Conservation (phyloP, 1,284 basidiomycete genomes). For the Fomitopsis pinicola region DNA sequence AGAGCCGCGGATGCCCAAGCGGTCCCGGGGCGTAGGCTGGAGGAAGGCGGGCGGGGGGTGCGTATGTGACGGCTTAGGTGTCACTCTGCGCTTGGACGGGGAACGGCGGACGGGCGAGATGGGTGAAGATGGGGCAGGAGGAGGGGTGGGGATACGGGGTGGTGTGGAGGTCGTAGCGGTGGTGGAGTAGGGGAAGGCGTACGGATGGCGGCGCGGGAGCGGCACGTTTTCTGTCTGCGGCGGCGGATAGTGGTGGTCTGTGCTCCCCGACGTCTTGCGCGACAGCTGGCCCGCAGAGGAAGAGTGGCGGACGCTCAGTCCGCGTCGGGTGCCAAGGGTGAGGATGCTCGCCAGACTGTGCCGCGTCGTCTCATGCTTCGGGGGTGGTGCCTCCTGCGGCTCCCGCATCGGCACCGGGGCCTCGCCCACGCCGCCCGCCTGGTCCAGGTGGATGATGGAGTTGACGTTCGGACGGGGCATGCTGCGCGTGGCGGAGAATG, state of each 20-base stretch:
- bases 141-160: background rate
- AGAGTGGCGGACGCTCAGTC: constrained; percentile 13
- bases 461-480: constrained; percentile 28
- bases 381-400: constrained; percentile 22
- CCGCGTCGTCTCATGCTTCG: constrained; percentile 26
- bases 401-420: constrained; percentile 41
- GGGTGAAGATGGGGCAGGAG: constrained; percentile 10
- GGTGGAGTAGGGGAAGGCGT: constrained; percentile 32
- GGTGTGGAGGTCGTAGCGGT: constrained; percentile 20
- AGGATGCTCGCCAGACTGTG: constrained; percentile 48
- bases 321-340: constrained; percentile 31
- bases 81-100: constrained; percentile 18
- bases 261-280: background rate
- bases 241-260: background rate
- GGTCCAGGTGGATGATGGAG: constrained; percentile 39
- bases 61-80: constrained; percentile 14
- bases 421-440: constrained; percentile 54
- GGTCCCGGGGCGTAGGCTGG: constrained; percentile 14
- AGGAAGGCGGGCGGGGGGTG: constrained; percentile 20
- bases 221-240: background rate
- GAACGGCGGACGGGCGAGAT: constrained; percentile 15
- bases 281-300: constrained; percentile 18
- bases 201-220: constrained; percentile 37
- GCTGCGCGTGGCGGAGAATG: constrained; percentile 3
- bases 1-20: constrained; percentile 41